Conservation (phyloP, 2,329 filamentous ascomycete genomes). For the Elsinoe arachidis region DNA sequence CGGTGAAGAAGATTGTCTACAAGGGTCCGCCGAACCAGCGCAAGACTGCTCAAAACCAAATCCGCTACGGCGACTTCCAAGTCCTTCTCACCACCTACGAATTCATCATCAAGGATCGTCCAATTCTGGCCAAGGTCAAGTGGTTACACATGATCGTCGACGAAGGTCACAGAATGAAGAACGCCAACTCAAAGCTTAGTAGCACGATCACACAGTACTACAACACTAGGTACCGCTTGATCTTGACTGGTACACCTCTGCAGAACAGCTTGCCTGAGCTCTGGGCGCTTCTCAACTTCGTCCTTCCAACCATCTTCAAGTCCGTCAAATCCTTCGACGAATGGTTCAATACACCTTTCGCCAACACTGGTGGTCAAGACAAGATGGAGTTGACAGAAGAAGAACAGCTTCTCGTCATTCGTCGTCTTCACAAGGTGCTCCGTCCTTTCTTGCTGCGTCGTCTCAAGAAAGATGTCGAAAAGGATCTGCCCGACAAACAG, state of each 20-base stretch:
- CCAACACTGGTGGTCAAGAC: slow-evolving; percentile 94
- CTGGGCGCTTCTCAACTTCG: slow-evolving; percentile 98
- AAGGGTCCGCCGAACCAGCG: slow-evolving; percentile 85
- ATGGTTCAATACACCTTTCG: slow-evolving; percentile 99
- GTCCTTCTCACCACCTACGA: slow-evolving; percentile 96
- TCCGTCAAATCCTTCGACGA: slow-evolving; percentile 98
- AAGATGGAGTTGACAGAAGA: slow-evolving; percentile 99
- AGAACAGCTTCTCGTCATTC: slow-evolving; percentile 97
- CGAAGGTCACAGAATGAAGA: slow-evolving; percentile 99
- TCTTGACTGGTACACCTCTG: slow-evolving; percentile 91
- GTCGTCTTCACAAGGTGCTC: slow-evolving; percentile 94
- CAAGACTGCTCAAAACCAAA: slow-evolving; percentile 86
- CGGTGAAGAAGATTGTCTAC: slow-evolving; percentile 80
- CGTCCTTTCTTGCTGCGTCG: slow-evolving; percentile 94
- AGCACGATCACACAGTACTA: slow-evolving; percentile 94
- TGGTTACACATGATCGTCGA: slow-evolving; percentile 99
- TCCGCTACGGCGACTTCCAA: slow-evolving; percentile 91
- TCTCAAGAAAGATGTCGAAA: slow-evolving; percentile 99
- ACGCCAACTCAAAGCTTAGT: slow-evolving; percentile 89
- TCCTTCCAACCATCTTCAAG: slow-evolving; percentile 97
- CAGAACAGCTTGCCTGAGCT: slow-evolving; percentile 95
- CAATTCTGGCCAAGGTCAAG: slow-evolving; percentile 93
- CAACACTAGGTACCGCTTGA: slow-evolving; percentile 85
- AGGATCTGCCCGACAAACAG: slow-evolving; percentile 96
- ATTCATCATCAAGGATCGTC: slow-evolving; percentile 98